Base-by-base conservation (phyloP, 352 stramenopile genomes). In the Plasmopara viticola region DNA sequence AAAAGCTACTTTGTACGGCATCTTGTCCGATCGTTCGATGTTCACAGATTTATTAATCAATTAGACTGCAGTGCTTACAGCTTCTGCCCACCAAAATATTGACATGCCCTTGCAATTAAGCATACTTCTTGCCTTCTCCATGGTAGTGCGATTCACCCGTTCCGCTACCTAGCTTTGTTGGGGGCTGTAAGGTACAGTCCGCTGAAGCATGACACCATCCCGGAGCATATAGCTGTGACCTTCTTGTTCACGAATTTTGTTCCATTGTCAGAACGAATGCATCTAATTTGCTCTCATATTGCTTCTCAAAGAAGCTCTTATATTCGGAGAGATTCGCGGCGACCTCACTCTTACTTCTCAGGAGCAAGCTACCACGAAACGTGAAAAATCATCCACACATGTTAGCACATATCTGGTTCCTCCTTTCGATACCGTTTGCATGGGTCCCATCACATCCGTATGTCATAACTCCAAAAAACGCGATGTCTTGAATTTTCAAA, bases 401-500 rank as follows among this genome's bases (percentile, higher is more conserved):
- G 39, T 44, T 9, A 44, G 39, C 14, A 44, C 39, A 29, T 12
- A 44, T 15, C 12, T 25, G 5, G 39, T n/a, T n/a, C n/a, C n/a
- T n/a, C n/a, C n/a, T n/a, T n/a, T n/a, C n/a, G n/a, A n/a, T n/a
- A n/a, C n/a, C n/a, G n/a, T n/a, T n/a, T n/a, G n/a, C n/a, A n/a
- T n/a, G n/a, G n/a, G n/a, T n/a, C n/a, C n/a, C n/a, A n/a, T n/a
- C n/a, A n/a, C n/a, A n/a, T n/a, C n/a, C n/a, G n/a, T n/a, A n/a
- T n/a, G n/a, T n/a, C n/a, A 9, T 29, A 44, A 25, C 1, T 56
- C 8, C 17, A 56, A 31, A 9, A 46, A 17, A 20, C 15, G n/a
- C 6, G 29, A 14, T 12, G 49, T 55, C 18, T 53, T 68, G 43
- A 39, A 48, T 25, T 1, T 6, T n/a, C n/a, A n/a, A n/a, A n/a